Evolutionary conservation across 345 rosid genomes (phyloP).

Genomic region (Bruguiera parviflora): DNA sequence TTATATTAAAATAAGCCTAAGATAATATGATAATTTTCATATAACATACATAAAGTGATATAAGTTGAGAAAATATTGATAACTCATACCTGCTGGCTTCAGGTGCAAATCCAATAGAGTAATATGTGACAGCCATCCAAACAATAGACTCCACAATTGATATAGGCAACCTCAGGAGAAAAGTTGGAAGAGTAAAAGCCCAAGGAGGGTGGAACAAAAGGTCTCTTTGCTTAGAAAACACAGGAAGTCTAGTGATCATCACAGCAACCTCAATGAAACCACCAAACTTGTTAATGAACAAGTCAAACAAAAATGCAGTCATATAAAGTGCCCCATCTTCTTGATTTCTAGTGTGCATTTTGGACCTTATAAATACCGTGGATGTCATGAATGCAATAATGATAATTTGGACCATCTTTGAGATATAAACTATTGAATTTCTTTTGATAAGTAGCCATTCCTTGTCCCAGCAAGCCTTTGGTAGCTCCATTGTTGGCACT

Average conservation of each 20-base stretch:
- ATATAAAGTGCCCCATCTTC: slow-evolving; percentile 46
- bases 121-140: slow-evolving; percentile 65
- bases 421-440: slow-evolving; percentile 62
- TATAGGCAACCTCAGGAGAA: slow-evolving; percentile 60
- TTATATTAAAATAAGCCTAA: no score
- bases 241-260: slow-evolving; percentile 71
- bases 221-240: slow-evolving; percentile 90
- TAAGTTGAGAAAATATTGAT: no score
- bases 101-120: slow-evolving; percentile 69
- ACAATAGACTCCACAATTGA: slow-evolving; percentile 65
- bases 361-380: slow-evolving; percentile 58
- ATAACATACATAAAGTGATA: not conserved
- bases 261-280: slow-evolving; percentile 79
- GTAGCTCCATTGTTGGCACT: slow-evolving; percentile 56
- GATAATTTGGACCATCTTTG: slow-evolving; percentile 66
- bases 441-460: slow-evolving; percentile 71
- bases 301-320: slow-evolving; percentile 52
- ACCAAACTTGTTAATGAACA: slow-evolving; percentile 82
- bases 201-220: slow-evolving; percentile 79
- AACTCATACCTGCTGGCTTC: slow-evolving; percentile 55
- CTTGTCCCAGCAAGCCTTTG: slow-evolving; percentile 71
- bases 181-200: slow-evolving; percentile 71
- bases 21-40: no score
- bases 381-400: slow-evolving; percentile 51
- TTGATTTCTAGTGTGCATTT: slow-evolving; percentile 55